Evolutionary conservation across 202 grass and related monocot genomes (phyloP).

Genomic region (Setaria italica): DNA sequence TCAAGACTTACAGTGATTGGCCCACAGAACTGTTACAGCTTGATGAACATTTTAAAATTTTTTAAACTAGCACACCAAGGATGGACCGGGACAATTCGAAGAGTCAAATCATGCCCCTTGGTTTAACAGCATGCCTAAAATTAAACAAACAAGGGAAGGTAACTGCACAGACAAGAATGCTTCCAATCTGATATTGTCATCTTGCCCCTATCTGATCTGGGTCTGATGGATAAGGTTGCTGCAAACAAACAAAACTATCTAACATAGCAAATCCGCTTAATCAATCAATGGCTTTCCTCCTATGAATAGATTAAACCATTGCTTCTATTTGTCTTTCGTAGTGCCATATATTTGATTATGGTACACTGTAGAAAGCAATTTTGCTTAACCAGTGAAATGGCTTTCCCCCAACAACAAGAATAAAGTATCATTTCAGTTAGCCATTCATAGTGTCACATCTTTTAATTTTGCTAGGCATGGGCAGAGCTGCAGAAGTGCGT

Average conservation of each 20-base stretch:
- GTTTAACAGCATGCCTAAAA: neutral
- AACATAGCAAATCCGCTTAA: neutral
- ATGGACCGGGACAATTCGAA: neutral
- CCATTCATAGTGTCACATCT: neutral
- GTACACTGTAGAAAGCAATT: neutral
- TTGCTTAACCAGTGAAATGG: neutral
- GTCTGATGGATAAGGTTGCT: neutral
- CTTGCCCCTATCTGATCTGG: neutral
- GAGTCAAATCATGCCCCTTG: conserved; percentile 1
- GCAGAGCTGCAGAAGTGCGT: neutral
- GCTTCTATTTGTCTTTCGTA: conserved; percentile 10
- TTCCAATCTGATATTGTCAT: conserved; percentile 29
- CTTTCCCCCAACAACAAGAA: neutral
- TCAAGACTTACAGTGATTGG: neutral
- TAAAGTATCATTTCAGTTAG: conserved; percentile 21
- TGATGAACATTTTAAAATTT: conserved; percentile 4
- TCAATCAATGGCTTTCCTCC: conserved; percentile 1
- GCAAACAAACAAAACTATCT: conserved; percentile 3
- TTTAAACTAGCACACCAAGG: conserved; percentile 3
- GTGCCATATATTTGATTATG: neutral
- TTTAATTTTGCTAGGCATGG: conserved; percentile 1
- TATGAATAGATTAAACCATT: neutral
- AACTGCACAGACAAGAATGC: conserved; percentile 5
- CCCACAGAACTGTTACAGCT: conserved; percentile 16
- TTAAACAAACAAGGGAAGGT: neutral